Percentiles rank a stretch among this genome's conserved stretches.
phyloP scores from a whole-genome alignment of 1,139 yeast genomes.

The Saccharomyces hybrid region DNA sequence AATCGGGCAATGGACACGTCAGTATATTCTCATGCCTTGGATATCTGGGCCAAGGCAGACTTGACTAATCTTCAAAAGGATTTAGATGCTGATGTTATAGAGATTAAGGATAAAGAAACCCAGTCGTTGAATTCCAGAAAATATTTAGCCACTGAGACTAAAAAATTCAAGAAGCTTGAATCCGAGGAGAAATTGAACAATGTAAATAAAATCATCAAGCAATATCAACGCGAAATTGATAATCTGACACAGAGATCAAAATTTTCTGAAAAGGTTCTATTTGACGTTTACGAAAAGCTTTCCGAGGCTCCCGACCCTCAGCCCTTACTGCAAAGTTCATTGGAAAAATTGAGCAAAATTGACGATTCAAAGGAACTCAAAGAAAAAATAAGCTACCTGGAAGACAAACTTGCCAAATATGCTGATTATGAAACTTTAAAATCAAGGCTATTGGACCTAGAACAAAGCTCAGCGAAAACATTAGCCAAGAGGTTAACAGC shows the following conservation, averaged over 20 bases:
- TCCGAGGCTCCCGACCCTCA: constrained; percentile 93
- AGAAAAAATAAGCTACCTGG: constrained; percentile 48
- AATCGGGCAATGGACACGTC: constrained; percentile 21
- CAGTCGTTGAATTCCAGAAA: constrained; percentile 62
- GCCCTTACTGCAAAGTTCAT: constrained; percentile 65
- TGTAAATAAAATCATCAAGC: constrained; percentile 66
- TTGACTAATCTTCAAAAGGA: constrained; percentile 59
- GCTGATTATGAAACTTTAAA: constrained; percentile 79
- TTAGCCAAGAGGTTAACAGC: constrained; percentile 41
- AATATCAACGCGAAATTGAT: constrained; percentile 86
- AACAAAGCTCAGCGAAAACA: constrained; percentile 50
- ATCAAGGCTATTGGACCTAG: constrained; percentile 49
- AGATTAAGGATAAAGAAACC: constrained; percentile 64
- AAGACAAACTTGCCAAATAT: constrained; percentile 52
- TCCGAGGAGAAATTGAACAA: constrained; percentile 54
- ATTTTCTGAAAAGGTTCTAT: constrained; percentile 61
- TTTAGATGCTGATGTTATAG: constrained; percentile 68
- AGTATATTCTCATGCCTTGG: constrained; percentile 56
- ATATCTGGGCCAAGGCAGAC: constrained; percentile 70
- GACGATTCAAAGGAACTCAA: constrained; percentile 48
- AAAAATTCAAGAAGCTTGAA: constrained; percentile 65
- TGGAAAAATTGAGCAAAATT: constrained; percentile 57
- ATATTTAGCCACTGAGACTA: constrained; percentile 71
- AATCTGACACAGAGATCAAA: constrained; percentile 70
- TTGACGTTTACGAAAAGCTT: constrained; percentile 63